A percentile compares a stretch with the other conserved stretches of the same genome.
Conservation (phyloP, 176 grass and related monocot species). For the Musa troglodytarum region DNA sequence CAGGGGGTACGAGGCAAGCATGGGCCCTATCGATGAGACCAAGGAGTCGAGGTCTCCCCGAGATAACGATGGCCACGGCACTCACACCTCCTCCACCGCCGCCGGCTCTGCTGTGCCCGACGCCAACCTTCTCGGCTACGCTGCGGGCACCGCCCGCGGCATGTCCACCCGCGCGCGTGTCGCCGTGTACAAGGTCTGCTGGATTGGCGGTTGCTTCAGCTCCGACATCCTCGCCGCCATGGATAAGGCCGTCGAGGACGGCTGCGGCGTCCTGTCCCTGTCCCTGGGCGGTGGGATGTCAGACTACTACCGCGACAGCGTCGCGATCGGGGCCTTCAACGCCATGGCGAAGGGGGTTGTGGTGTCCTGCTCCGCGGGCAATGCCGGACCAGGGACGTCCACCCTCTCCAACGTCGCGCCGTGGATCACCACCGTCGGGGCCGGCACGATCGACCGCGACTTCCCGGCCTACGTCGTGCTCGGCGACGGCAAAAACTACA, state of each 20-base stretch:
- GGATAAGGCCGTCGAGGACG: slow-evolving; percentile 66
- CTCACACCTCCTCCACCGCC: slow-evolving; percentile 71
- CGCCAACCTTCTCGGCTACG: slow-evolving; percentile 69
- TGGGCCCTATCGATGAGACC: slow-evolving; percentile 59
- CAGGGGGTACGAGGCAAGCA: slow-evolving; percentile 63
- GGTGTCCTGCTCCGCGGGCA: slow-evolving; percentile 78
- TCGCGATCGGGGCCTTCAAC: slow-evolving; percentile 74
- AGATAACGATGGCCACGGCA: slow-evolving; percentile 78
- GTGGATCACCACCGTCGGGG: slow-evolving; percentile 79
- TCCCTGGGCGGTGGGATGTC: slow-evolving; percentile 63
- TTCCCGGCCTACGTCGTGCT: slow-evolving; percentile 83
- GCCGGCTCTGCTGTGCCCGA: slow-evolving; percentile 30
- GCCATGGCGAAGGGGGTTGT: slow-evolving; percentile 69
- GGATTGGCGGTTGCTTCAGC: slow-evolving; percentile 80
- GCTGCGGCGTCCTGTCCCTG: slow-evolving; percentile 72
- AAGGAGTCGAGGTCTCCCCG: slow-evolving; percentile 57
- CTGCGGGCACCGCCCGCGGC: slow-evolving; percentile 66
- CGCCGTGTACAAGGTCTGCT: slow-evolving; percentile 89
- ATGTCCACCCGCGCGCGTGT: slow-evolving; percentile 68
- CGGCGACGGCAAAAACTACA: slow-evolving; percentile 67
- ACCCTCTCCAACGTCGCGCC: slow-evolving; percentile 77
- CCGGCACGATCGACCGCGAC: slow-evolving; percentile 65
- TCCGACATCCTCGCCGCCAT: slow-evolving; percentile 87
- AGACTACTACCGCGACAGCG: slow-evolving; percentile 73
- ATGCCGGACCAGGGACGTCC: slow-evolving; percentile 47